Evolutionary conservation across 257 asterid species (phyloP), one percentile per base, ranked within the genome.

Genomic region (Schizonepeta tenuifolia): DNA sequence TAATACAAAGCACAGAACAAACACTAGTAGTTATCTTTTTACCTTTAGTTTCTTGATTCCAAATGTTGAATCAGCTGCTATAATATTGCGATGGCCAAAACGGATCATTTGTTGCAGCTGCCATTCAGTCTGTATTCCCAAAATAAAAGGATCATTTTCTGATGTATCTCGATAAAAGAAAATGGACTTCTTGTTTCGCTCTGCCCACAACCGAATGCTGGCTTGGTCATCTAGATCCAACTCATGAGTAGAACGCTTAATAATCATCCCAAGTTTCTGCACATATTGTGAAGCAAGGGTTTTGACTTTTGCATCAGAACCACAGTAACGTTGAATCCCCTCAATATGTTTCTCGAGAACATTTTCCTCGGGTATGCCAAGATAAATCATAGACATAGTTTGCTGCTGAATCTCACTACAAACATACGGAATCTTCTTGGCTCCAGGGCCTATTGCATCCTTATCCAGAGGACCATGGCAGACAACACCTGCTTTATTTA

Each of bases 81-180:
- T 75, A 67, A 88, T 81, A 86, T 88, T 92, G 49, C 83, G 87
- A 83, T 95, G 95, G 50, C 99, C 99, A 79, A 95, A 95, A 41
- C 99, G 93, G 79, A 87, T 84, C 99, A 95, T 90, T 86, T 95
- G 99, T 80, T 88, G 97, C 82, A 95, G 83, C 75, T 95, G 99
- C 99, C 99, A 95, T 69, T 95, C 99, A 21, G 99, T 95, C 83
- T 95, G 99, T 80, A 95, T 79, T 35, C 99, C 99, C 91, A 95
- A 84, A 75, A 95, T 78, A 80, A 90, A 90, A 33, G 98, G 86
- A 28, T 85, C 92, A 4, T 80, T 79, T 75, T 88, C 96, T 65
- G 99, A 77, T 12, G 96, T 31, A 71, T 95, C 99, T 68, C 83
- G 96, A 78, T 84, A 88, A 76, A 92, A 83, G 96, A 95, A 95